These are phyloP conservation scores for Mycotypha africana DNA, from an alignment of 371 early-diverging fungal species.

Conservation along the genomic window DNA sequence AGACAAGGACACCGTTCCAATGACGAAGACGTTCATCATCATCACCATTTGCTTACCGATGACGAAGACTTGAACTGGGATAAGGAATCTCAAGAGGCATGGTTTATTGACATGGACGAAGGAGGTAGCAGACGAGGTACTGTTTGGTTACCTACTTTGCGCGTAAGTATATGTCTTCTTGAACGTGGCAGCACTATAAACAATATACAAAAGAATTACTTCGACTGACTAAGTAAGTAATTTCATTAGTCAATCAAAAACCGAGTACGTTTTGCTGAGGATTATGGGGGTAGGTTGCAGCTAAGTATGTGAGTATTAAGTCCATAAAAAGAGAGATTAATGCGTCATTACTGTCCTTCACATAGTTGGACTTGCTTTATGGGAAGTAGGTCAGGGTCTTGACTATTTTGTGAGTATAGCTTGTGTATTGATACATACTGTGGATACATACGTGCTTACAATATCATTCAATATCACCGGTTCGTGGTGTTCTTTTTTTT, in stretches of 20 bases:
- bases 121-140: constrained; percentile 25
- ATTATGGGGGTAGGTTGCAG: constrained; percentile 47
- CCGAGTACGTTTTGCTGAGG: constrained; percentile 46
- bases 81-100: constrained; percentile 39
- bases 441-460: no score
- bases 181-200: no score
- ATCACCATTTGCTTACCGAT: constrained; percentile 14
- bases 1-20: constrained; percentile 3
- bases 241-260: constrained; percentile 37
- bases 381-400: constrained; percentile 67
- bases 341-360: neutral
- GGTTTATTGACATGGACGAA: constrained; percentile 32
- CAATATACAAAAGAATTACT: no score
- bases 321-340: neutral
- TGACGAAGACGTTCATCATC: constrained; percentile 7
- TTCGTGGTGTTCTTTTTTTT: no score
- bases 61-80: constrained; percentile 38
- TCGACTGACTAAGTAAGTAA: no score
- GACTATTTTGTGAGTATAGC: constrained; percentile 62
- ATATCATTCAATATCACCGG: no score
- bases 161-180: constrained; percentile 12
- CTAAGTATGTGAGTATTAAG: no score
- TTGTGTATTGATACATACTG: no score
- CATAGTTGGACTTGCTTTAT: constrained; percentile 50
- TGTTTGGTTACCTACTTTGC: constrained; percentile 51